Evolutionary conservation across 2,329 filamentous ascomycete species (phyloP).

Genomic region (Botrytis paeoniae): DNA sequence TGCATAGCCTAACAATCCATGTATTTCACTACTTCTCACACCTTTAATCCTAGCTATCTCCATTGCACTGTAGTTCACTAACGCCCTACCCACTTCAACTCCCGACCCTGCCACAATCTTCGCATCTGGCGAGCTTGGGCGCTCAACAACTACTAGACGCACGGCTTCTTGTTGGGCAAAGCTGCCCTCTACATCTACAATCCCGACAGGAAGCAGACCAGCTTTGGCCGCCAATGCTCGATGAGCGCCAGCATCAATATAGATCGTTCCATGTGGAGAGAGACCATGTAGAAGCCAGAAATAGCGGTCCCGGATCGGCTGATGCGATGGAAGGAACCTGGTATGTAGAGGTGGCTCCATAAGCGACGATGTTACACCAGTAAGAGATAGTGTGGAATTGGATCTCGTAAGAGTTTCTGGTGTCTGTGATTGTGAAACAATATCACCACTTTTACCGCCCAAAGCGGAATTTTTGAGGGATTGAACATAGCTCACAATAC

Average conservation of each 20-base stretch:
- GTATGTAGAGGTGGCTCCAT: constrained; percentile 71
- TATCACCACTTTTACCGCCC: constrained; percentile 21
- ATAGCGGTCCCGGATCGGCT: constrained; percentile 86
- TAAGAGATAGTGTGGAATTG: constrained; percentile 21
- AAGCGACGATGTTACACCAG: constrained; percentile 22
- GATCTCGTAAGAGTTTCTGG: constrained; percentile 23
- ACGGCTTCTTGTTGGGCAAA: constrained; percentile 95
- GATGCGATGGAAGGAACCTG: constrained; percentile 79
- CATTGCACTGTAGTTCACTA: constrained; percentile 87
- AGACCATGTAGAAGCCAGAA: constrained; percentile 97
- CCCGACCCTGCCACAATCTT: constrained; percentile 52
- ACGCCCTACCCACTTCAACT: constrained; percentile 77
- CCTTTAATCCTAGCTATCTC: constrained; percentile 87
- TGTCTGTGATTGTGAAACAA: constrained; percentile 26
- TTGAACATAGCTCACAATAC: constrained; percentile 81
- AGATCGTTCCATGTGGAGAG: constrained; percentile 83
- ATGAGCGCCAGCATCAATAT: constrained; percentile 88
- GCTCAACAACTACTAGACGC: constrained; percentile 75
- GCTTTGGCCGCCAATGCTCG: constrained; percentile 78
- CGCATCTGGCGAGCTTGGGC: constrained; percentile 40
- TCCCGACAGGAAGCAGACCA: constrained; percentile 83
- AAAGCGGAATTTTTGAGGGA: constrained; percentile 45
- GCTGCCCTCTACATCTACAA: constrained; percentile 81
- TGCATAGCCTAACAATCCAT: constrained; percentile 78
- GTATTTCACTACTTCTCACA: constrained; percentile 76